Evolutionary conservation across 352 stramenopile genomes (phyloP).

Genomic region (Globisporangium cederbergense): DNA sequence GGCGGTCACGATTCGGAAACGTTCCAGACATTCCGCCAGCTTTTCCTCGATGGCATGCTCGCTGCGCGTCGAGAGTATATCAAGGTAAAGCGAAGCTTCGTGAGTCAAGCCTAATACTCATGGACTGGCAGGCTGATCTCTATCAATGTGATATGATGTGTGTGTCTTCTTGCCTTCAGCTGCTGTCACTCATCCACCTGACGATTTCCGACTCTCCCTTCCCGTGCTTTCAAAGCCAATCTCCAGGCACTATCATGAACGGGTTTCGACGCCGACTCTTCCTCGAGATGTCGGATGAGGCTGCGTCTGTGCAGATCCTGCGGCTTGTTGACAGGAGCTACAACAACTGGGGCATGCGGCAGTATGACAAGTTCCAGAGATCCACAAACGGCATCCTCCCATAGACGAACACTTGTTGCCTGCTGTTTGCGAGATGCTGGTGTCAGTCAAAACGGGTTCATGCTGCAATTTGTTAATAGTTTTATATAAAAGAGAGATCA

Average conservation of each 20-base stretch:
- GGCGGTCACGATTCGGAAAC: slow-evolving; percentile 65
- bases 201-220: slow-evolving; percentile 86
- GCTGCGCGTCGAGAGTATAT: slow-evolving; percentile 80
- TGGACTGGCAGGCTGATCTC: background rate
- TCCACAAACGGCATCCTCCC: slow-evolving; percentile 63
- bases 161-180: slow-evolving; percentile 9
- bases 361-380: slow-evolving; percentile 74
- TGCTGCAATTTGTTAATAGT: slow-evolving; percentile 10
- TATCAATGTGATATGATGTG: background rate
- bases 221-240: slow-evolving; percentile 72
- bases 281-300: slow-evolving; percentile 27
- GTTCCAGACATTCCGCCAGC: slow-evolving; percentile 80
- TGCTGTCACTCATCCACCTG: slow-evolving; percentile 90
- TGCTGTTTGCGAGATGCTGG: background rate
- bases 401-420: slow-evolving; percentile 17
- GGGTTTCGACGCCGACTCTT: slow-evolving; percentile 34
- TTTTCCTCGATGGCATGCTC: slow-evolving; percentile 92
- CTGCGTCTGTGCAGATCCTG: slow-evolving; percentile 19
- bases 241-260: slow-evolving; percentile 22
- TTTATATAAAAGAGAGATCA: slow-evolving; percentile 13
- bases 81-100: slow-evolving; percentile 35
- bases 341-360: slow-evolving; percentile 60
- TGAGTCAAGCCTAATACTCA: background rate
- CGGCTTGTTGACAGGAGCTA: slow-evolving; percentile 57
- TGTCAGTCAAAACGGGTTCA: slow-evolving; percentile 5